Percentiles rank a stretch among this genome's conserved stretches.
Evolutionary conservation across 352 stramenopile genomes (phyloP).

Genomic region (Saprolegnia parasitica): DNA sequence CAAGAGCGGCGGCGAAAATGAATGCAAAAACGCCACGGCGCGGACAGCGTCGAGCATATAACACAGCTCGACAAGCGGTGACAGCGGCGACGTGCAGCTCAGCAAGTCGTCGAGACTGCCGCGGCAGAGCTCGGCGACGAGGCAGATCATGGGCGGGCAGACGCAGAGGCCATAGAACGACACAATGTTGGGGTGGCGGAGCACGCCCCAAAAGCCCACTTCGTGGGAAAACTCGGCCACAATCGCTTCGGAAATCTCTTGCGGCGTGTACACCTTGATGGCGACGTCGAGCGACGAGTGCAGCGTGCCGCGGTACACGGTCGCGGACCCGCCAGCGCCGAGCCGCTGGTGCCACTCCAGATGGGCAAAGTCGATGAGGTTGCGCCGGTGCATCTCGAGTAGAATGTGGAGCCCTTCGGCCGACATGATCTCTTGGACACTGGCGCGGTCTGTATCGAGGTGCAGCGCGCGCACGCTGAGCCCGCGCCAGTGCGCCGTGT

Average conservation of each 20-base stretch:
- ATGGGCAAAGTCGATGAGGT: slow-evolving; percentile 29
- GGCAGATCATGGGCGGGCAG: slow-evolving; percentile 61
- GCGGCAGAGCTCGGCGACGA: slow-evolving; percentile 58
- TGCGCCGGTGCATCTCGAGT: slow-evolving; percentile 26
- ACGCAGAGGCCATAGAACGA: slow-evolving; percentile 81
- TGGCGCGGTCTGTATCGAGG: slow-evolving; percentile 18
- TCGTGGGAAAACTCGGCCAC: slow-evolving; percentile 81
- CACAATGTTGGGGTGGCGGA: slow-evolving; percentile 76
- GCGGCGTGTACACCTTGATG: slow-evolving; percentile 75
- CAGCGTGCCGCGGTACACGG: slow-evolving; percentile 60
- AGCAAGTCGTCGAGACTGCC: slow-evolving; percentile 42
- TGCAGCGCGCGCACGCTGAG: slow-evolving; percentile 47
- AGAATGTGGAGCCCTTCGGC: slow-evolving; percentile 30
- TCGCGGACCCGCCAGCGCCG: slow-evolving; percentile 43
- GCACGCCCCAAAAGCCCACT: slow-evolving; percentile 58
- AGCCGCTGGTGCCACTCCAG: slow-evolving; percentile 17
- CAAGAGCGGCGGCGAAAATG: slow-evolving; percentile 42
- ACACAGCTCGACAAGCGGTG: slow-evolving; percentile 37
- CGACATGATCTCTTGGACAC: slow-evolving; percentile 36
- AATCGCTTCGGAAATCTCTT: slow-evolving; percentile 47
- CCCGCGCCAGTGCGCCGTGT: slow-evolving; percentile 69
- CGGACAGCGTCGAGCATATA: slow-evolving; percentile 48
- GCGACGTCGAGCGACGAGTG: slow-evolving; percentile 51
- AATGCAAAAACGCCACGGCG: slow-evolving; percentile 48
- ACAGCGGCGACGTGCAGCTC: slow-evolving; percentile 8